Base-by-base conservation (phyloP, 2,329 filamentous ascomycete genomes). In the Zymoseptoria tritici region DNA sequence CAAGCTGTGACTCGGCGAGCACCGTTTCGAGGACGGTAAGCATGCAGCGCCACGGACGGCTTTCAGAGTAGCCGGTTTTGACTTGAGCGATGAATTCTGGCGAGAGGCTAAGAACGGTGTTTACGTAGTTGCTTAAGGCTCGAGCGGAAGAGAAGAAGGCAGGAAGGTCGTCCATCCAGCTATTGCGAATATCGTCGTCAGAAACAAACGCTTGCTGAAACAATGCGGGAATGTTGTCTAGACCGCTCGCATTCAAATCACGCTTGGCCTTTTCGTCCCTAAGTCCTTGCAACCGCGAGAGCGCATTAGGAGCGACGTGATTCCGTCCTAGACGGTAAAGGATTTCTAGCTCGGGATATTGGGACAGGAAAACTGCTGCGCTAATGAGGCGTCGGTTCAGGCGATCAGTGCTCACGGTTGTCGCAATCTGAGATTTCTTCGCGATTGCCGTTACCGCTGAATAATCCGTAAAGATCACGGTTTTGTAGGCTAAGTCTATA, bases 391-490 rank as follows among this genome's bases (percentile, higher is more conserved):
- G 9, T 2, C 46, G 24, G 19, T 56, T 56, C 4, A 56, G 13
- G 3, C 24, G 16, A 29, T 56, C 13, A 2, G 16, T 56, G 9
- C 19, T 49, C 7, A 50, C n/a, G 0, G 42, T 56, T 5, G 42
- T 56, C 9, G 42, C 11, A 3, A 56, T 56, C 20, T 56, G 51
- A 21, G 42, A 56, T 26, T 56, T 56, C 42, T 56, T 56, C 21
- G 21, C 13, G 6, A 56, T 49, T 4, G 42, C 42, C 1, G 19
- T 56, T 4, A 56, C 42, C 3, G 21, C 42, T 16, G 8, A 56
- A 11, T 56, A 56, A 29, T 56, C 13, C 1, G 42, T 56, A 56
- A 56, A 56, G 20, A 56, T 26, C n/a, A 56, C 21, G 3, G 46
- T 56, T 21, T 50, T 49, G 1, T 1, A 1, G 24, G 55, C 42